Conservation (phyloP, 176 grass and related monocot species). For the Ampelocalamus luodianensis region DNA sequence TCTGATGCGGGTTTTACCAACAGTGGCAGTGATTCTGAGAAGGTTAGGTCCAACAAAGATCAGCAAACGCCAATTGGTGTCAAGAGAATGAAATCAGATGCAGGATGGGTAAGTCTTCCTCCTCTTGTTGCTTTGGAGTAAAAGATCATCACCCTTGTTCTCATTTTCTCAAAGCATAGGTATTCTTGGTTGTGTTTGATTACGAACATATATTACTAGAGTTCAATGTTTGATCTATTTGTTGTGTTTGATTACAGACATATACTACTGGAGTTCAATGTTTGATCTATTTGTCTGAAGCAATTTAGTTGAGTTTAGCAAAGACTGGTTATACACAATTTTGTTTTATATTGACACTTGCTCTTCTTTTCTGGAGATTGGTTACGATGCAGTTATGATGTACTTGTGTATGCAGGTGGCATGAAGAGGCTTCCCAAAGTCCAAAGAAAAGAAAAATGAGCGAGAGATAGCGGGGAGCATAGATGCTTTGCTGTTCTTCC, state of each 20-base stretch:
- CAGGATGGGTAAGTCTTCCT: slow-evolving; percentile 49
- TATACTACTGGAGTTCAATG: no score
- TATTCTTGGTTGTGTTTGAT: neutral
- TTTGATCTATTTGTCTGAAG: no score
- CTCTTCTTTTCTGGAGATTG: neutral
- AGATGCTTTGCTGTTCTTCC: neutral
- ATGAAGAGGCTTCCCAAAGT: neutral
- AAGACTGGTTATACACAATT: neutral
- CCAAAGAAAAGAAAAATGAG: neutral
- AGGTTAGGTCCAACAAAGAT: neutral
- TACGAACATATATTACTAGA: neutral
- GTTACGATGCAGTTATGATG: neutral
- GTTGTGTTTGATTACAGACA: no score
- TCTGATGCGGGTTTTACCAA: neutral
- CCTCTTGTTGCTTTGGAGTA: neutral
- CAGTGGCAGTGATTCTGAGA: neutral
- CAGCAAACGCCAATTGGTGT: slow-evolving; percentile 4
- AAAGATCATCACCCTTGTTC: neutral
- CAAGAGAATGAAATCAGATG: slow-evolving; percentile 33
- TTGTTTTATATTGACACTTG: neutral
- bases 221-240: neutral
- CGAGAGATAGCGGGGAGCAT: neutral
- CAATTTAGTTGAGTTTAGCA: neutral
- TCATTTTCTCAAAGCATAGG: neutral
- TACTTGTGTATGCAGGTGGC: neutral